Conservation (phyloP, 345 rosid genomes). For the Hibiscus tridactylites region DNA sequence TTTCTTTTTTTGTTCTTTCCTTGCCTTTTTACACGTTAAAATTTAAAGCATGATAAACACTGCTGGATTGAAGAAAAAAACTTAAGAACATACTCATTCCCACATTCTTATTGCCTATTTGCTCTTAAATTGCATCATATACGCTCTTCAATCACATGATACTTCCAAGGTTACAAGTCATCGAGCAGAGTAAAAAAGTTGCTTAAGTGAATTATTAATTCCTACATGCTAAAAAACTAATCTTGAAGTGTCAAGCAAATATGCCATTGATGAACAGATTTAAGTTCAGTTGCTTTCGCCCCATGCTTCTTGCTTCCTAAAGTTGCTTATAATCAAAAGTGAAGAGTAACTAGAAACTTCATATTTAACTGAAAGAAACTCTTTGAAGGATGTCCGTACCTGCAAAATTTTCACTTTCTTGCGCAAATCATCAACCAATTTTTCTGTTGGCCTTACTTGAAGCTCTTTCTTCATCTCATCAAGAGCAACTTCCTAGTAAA, state of each 20-base stretch:
- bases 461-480: conserved; percentile 92
- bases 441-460: conserved; percentile 82
- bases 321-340: neutral
- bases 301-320: neutral
- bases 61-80: too few relatives aligned
- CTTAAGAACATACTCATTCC: neutral
- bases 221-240: neutral
- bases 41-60: too few relatives aligned
- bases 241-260: neutral
- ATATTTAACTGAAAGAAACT: neutral
- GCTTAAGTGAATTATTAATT: neutral
- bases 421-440: conserved; percentile 86
- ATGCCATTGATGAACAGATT: neutral
- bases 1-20: too few relatives aligned
- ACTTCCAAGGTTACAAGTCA: neutral
- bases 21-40: too few relatives aligned
- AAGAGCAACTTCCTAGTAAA: conserved; percentile 56
- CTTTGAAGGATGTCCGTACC: conserved; percentile 31
- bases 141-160: neutral
- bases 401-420: conserved; percentile 96
- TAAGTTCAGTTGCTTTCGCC: neutral
- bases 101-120: neutral
- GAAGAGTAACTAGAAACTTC: neutral
- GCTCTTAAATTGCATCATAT: neutral
- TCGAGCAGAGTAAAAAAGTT: neutral